Evolutionary conservation across 768 basidiomycete species (phyloP).

Genomic region (Auricularia heimuer): DNA sequence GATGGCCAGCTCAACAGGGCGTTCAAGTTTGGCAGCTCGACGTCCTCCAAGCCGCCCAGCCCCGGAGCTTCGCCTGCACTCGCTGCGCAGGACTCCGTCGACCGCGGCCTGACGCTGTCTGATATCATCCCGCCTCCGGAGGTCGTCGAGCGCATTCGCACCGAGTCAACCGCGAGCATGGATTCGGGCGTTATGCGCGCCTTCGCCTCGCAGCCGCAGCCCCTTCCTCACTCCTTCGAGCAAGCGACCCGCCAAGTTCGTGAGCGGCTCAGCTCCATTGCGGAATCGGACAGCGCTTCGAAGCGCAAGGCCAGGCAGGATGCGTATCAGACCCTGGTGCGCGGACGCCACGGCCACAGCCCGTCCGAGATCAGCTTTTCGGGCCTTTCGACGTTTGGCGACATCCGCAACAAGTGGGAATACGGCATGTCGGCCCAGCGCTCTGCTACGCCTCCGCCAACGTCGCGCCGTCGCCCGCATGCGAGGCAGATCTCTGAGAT

Average conservation of each 20-base stretch:
- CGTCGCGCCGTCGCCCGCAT: slow-evolving; percentile 19
- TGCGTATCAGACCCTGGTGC: slow-evolving; percentile 13
- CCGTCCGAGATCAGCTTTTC: slow-evolving; percentile 53
- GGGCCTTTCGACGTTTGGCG: slow-evolving; percentile 67
- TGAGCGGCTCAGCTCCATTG: slow-evolving; percentile 18
- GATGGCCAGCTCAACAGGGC: slow-evolving; percentile 59
- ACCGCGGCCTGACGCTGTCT: slow-evolving; percentile 41
- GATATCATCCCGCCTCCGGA: slow-evolving; percentile 59
- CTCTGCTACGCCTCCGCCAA: slow-evolving; percentile 50
- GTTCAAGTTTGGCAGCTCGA: slow-evolving; percentile 63
- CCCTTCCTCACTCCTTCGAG: background rate
- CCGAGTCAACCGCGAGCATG: slow-evolving; percentile 15
- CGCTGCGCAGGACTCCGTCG: slow-evolving; percentile 8
- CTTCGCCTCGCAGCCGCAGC: slow-evolving; percentile 36
- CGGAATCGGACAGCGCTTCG: slow-evolving; percentile 36
- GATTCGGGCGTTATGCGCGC: slow-evolving; percentile 49
- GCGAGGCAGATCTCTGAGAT: slow-evolving; percentile 48
- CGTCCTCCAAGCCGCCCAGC: background rate
- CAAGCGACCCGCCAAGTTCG: background rate
- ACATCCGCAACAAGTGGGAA: slow-evolving; percentile 71
- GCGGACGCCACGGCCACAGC: slow-evolving; percentile 21
- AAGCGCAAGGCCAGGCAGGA: slow-evolving; percentile 21
- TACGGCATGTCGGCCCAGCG: slow-evolving; percentile 49
- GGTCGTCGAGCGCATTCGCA: background rate
- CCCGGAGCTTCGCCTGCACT: background rate